Base-by-base conservation (phyloP, 2,329 filamentous ascomycete genomes). In the Cryphonectria carpinicola region DNA sequence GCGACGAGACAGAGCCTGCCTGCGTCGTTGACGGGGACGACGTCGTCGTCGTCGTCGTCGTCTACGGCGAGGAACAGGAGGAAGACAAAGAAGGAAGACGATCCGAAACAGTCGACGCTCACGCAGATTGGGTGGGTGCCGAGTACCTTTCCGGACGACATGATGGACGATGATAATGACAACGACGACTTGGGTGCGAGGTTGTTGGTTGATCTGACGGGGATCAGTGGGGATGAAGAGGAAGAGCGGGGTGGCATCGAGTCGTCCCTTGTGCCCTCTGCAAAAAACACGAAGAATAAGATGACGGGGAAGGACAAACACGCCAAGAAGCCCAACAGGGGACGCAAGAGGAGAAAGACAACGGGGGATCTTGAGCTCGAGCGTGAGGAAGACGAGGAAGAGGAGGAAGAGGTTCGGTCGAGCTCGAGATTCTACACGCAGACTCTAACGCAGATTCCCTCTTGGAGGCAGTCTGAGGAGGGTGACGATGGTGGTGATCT, bases 361-460 rank as follows among this genome's bases (percentile, higher is more conserved):
- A 63, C 66, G 1, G 66, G 66, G 22, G 58, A 56, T 32, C 22
- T 61, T 25, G 64, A 62, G 10, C 7, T 66, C 3, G 64, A 66
- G 43, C 52, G 41, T n/a, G 61, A 73, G 63, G 43, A 69, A 35
- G 54, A 67, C 39, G 37, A 73, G 46, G 66, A 74, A 76, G 43
- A 76, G 77, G 62, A 79, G 65, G 49, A n/a, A 14, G 46, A 69
- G n/a, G 8, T 43, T 22, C 54, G 68, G 61, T 63, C 77, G 7
- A 72, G 32, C 25, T 77, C 76, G 19, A 78, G 75, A 4, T 79
- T 78, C 46, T 75, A 79, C 43, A 80, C 79, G 1, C 79, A 80
- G 70, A 80, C 79, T 4, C 49, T 81, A 60, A 80, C 79, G 1
- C 79, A 81, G 71, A 73, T 80, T 52, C 70, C 78, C n/a, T 75